Conservation (phyloP, 495 filamentous ascomycete genomes). For the Penicillium chermesinum region DNA sequence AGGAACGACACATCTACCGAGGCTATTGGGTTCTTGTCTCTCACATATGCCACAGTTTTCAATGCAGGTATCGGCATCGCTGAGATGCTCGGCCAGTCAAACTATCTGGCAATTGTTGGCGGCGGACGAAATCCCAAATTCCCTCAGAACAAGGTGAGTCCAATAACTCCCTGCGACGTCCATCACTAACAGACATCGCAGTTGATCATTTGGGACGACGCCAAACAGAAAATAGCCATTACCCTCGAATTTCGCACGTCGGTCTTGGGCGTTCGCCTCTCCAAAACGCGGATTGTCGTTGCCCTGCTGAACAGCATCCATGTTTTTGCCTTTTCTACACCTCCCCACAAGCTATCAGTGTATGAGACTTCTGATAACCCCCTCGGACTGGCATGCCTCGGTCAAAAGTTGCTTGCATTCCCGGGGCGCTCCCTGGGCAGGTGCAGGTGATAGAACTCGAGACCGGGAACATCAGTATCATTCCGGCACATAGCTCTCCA, state of each 20-base stretch:
- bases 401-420: slow-evolving; percentile 67
- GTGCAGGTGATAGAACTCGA: slow-evolving; percentile 84
- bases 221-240: slow-evolving; percentile 66
- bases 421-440: slow-evolving; percentile 83
- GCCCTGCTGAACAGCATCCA: slow-evolving; percentile 78
- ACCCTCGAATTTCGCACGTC: slow-evolving; percentile 69
- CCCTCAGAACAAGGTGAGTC: slow-evolving; percentile 73
- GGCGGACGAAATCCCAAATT: slow-evolving; percentile 85
- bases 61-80: slow-evolving; percentile 78
- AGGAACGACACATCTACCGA: not conserved
- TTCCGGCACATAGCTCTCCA: slow-evolving; percentile 80
- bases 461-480: slow-evolving; percentile 84
- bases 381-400: slow-evolving; percentile 73
- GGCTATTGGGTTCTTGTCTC: not conserved
- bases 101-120: slow-evolving; percentile 84
- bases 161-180: slow-evolving; percentile 3
- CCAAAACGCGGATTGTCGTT: slow-evolving; percentile 72
- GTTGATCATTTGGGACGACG: slow-evolving; percentile 91
- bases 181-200: slow-evolving; percentile 18
- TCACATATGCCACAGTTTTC: slow-evolving; percentile 35
- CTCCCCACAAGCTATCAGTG: slow-evolving; percentile 63
- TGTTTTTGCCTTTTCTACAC: slow-evolving; percentile 75
- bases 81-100: slow-evolving; percentile 83
- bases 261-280: slow-evolving; percentile 72
- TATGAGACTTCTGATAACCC: slow-evolving; percentile 89